Evolutionary conservation across 2,329 filamentous ascomycete species (phyloP), one percentile per base, ranked within the genome.

Genomic region (Immersiporthe knoxdaviesiana): DNA sequence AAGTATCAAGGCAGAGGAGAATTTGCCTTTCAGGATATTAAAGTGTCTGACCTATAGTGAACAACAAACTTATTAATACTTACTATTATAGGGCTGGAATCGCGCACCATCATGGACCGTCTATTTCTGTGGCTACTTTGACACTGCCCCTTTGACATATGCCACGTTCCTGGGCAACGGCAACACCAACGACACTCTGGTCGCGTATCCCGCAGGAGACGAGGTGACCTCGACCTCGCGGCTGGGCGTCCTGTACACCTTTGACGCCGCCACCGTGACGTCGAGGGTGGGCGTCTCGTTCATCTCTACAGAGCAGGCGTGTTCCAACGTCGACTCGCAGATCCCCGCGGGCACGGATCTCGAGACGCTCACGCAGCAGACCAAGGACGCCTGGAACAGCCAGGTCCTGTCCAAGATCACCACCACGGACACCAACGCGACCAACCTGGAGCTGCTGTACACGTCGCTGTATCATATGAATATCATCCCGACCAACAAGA

Each of bases 401-500:
- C 79, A 88, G 52, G 85, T 92, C 1, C 82, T 92, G 30, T 85
- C 84, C 70, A 91, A 90, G 74, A 81, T 92, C 41, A 87, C 86
- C 0, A 89, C 89, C 0, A 85, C 84, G 0, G 86, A 87, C 63
- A 85, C 82, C 3, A 76, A 90, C 74, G 75, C 77, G 18, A 84
- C 82, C 0, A 89, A 87, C 61, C 79, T 91, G 10, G 80, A 84
- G 63, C 80, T 91, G 37, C 80, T 93, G 2, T 93, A 93, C 78
- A 87, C 87, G 0, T 89, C 88, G 0, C 76, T 93, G 44, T 92
- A 92, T 74, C 90, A 90, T 73, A 90, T 91, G 86, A 86, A 88
- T 69, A 77, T 92, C 14, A 85, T 92, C 47, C 90, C 90, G 0
- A 90, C 89, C 0, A 91, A 92, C 75, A 87, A 89, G 71, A 92